Conservation (phyloP, 2,329 filamentous ascomycete species). For the Monosporascus ibericus region DNA sequence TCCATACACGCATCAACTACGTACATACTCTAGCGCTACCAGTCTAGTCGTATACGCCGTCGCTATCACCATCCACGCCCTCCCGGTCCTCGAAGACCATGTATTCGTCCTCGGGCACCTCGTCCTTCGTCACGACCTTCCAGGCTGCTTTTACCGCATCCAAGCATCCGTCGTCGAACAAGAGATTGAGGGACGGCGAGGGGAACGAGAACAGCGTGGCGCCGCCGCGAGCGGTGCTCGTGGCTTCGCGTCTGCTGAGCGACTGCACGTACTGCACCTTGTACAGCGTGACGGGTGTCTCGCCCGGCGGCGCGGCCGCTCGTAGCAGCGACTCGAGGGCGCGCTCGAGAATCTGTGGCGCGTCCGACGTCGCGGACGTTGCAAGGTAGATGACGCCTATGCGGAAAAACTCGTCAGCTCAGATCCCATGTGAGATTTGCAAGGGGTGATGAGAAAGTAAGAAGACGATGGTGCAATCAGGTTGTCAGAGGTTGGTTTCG, state of each 20-base stretch:
- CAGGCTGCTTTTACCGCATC: constrained; percentile 65
- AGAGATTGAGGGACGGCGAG: constrained; percentile 55
- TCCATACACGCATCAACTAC: too few relatives aligned
- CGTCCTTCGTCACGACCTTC: constrained; percentile 53
- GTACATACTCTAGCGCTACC: too few relatives aligned
- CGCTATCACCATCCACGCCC: constrained; percentile 47
- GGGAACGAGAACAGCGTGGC: constrained; percentile 48
- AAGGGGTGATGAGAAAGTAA: constrained; percentile 9
- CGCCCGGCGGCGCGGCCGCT: constrained; percentile 19
- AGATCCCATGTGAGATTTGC: neutral
- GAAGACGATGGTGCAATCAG: constrained; percentile 55
- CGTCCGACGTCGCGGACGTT: constrained; percentile 28
- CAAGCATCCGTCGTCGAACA: constrained; percentile 67
- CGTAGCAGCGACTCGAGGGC: constrained; percentile 37
- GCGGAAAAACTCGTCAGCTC: constrained; percentile 10
- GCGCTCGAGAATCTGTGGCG: constrained; percentile 30
- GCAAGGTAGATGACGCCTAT: constrained; percentile 33
- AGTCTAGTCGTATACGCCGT: constrained; percentile 43
- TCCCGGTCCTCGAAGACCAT: constrained; percentile 76
- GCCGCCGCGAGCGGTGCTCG: constrained; percentile 29
- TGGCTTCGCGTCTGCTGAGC: constrained; percentile 19
- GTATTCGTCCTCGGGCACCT: constrained; percentile 50
- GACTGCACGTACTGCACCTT: constrained; percentile 51
- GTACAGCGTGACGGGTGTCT: constrained; percentile 36
- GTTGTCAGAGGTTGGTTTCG: constrained; percentile 81